Evolutionary conservation across 2,329 filamentous ascomycete species (phyloP).

Genomic region (Calonectria pteridis): DNA sequence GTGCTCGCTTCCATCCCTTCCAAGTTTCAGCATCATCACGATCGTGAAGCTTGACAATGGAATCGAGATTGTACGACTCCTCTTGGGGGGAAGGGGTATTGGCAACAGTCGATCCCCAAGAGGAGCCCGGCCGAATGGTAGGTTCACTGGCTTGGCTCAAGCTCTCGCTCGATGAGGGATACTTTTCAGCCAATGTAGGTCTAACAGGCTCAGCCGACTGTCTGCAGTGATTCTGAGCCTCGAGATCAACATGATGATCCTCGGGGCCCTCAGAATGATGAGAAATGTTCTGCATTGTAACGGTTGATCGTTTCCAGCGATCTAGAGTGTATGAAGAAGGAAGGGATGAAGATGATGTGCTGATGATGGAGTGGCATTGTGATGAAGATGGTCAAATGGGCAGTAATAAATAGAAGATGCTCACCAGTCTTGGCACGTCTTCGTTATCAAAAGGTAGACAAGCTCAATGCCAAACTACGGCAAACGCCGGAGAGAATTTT

Average conservation of each 20-base stretch:
- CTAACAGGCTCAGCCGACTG: background rate
- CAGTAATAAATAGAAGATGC: background rate
- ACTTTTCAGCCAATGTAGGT: no score
- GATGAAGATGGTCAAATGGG: background rate
- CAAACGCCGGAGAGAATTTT: background rate
- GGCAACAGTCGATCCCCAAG: background rate
- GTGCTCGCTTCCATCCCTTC: background rate
- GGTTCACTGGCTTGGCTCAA: background rate
- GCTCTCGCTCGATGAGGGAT: background rate
- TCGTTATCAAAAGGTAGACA: background rate
- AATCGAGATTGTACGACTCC: background rate
- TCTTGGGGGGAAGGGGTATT: background rate
- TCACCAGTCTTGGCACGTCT: background rate
- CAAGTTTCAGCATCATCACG: background rate
- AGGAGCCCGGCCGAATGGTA: background rate
- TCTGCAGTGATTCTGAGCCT: background rate
- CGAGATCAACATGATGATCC: background rate
- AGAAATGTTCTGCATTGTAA: background rate
- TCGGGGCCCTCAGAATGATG: no score
- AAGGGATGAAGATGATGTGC: background rate
- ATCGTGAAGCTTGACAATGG: background rate
- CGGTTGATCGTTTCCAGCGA: background rate
- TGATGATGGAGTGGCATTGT: background rate
- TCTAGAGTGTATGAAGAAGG: background rate
- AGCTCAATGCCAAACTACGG: background rate